Percentiles rank a stretch among this genome's conserved stretches.
Evolutionary conservation across 805 yeast species (phyloP).

Genomic region (Teunomyces barrocoloradensis): DNA sequence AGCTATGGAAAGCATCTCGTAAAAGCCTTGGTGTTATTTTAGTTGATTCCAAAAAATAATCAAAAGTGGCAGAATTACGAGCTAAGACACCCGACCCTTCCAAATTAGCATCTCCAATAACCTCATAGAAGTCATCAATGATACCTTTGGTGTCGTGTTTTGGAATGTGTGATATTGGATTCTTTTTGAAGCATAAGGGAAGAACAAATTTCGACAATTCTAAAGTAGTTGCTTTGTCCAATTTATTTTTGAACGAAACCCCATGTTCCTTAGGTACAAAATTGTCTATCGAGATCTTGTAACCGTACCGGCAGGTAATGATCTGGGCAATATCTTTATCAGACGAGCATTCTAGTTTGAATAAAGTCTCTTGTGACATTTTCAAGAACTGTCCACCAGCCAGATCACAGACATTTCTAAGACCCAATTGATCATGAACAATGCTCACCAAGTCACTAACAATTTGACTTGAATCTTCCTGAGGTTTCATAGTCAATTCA

Average conservation of each 20-base stretch:
- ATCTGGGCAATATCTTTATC: constrained; percentile 76
- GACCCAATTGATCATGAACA: constrained; percentile 74
- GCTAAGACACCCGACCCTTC: constrained; percentile 41
- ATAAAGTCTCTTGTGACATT: constrained; percentile 54
- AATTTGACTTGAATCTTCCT: constrained; percentile 10
- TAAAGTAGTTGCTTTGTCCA: constrained; percentile 28
- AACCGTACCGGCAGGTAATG: constrained; percentile 74
- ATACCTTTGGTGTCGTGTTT: constrained; percentile 71
- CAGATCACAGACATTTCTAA: constrained; percentile 63
- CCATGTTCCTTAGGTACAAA: constrained; percentile 68
- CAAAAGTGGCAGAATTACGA: constrained; percentile 45
- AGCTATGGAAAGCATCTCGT: constrained; percentile 53
- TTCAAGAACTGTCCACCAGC: constrained; percentile 61
- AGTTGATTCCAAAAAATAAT: constrained; percentile 45
- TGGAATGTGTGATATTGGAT: constrained; percentile 57
- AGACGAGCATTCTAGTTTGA: constrained; percentile 40
- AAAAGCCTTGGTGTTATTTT: constrained; percentile 45
- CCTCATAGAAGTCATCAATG: constrained; percentile 68
- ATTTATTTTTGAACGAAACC: constrained; percentile 25
- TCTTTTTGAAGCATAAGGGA: constrained; percentile 53
- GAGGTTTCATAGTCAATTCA: neutral
- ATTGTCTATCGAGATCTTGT: constrained; percentile 55
- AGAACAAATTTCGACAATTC: constrained; percentile 50
- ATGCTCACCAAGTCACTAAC: constrained; percentile 50
- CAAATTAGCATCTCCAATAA: constrained; percentile 63